Evolutionary conservation across 805 yeast species (phyloP).

Genomic region (Metschnikowia matae): DNA sequence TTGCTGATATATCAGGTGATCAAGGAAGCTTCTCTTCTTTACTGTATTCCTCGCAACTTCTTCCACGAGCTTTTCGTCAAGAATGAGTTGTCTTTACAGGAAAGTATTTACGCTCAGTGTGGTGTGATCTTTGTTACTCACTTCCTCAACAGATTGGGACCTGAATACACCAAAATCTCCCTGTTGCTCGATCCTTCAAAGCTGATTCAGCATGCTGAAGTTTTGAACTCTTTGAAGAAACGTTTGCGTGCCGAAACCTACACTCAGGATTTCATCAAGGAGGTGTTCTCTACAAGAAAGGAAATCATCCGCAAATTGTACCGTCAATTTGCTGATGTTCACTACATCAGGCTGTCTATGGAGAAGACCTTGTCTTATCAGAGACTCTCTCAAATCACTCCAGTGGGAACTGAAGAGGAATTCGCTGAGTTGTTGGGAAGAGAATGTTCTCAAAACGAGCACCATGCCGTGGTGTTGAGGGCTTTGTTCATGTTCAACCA

Average conservation of each 20-base stretch:
- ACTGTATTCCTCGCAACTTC: constrained; percentile 83
- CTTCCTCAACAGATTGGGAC: constrained; percentile 89
- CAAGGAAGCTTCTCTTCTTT: constrained; percentile 89
- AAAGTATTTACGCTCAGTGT: constrained; percentile 89
- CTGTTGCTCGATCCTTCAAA: constrained; percentile 58
- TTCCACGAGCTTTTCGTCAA: constrained; percentile 70
- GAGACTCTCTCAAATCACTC: constrained; percentile 73
- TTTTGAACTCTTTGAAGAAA: constrained; percentile 74
- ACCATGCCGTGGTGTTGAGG: constrained; percentile 70
- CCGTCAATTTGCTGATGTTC: constrained; percentile 87
- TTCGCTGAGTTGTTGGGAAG: constrained; percentile 64
- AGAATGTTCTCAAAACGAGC: constrained; percentile 76
- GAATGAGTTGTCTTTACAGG: constrained; percentile 86
- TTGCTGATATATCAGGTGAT: constrained; percentile 82
- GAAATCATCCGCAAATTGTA: constrained; percentile 77
- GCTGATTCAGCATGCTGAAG: constrained; percentile 67
- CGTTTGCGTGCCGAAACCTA: constrained; percentile 91
- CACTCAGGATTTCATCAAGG: constrained; percentile 77
- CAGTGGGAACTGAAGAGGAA: constrained; percentile 70
- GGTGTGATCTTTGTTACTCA: constrained; percentile 91
- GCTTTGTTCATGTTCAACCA: constrained; percentile 83
- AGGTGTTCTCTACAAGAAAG: constrained; percentile 65
- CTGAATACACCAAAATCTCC: constrained; percentile 73
- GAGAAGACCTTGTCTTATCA: constrained; percentile 83
- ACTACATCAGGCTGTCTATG: constrained; percentile 68